Evolutionary conservation across 139 green algal species (phyloP).

Genomic region (Chloropicon primus): DNA sequence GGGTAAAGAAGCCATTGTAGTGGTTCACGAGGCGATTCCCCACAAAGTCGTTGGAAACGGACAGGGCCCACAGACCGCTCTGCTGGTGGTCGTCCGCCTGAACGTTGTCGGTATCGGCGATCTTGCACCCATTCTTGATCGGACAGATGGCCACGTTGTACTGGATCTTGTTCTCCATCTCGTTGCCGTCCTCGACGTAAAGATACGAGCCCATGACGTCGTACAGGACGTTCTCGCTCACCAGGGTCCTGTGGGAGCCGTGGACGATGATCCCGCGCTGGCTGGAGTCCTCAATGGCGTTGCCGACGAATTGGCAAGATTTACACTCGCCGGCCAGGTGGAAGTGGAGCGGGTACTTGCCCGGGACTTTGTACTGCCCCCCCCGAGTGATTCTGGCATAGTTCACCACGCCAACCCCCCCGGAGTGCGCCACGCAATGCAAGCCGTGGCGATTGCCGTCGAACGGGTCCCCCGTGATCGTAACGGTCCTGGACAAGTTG

Average conservation of each 20-base stretch:
- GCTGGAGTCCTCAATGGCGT: background rate
- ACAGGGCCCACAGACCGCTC: background rate
- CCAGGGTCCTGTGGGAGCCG: background rate
- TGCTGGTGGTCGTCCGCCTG: background rate
- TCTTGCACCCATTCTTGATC: background rate
- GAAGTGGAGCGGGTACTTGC: background rate
- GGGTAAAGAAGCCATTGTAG: background rate
- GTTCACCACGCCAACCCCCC: background rate
- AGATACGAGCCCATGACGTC: background rate
- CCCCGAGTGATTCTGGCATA: background rate
- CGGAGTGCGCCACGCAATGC: background rate
- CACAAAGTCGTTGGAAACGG: background rate
- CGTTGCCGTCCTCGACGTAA: background rate
- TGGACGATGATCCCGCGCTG: background rate
- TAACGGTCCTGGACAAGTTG: background rate
- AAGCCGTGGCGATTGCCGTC: background rate
- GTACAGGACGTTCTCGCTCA: background rate
- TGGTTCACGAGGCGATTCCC: background rate
- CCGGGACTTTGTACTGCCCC: background rate
- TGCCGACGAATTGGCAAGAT: background rate
- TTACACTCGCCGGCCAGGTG: background rate
- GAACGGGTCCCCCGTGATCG: background rate
- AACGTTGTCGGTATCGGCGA: background rate
- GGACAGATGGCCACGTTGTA: background rate
- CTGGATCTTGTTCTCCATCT: background rate